These are phyloP conservation scores for Neurospora sp. DNA, from an alignment of 495 filamentous ascomycete genomes.

Conservation along the genomic window DNA sequence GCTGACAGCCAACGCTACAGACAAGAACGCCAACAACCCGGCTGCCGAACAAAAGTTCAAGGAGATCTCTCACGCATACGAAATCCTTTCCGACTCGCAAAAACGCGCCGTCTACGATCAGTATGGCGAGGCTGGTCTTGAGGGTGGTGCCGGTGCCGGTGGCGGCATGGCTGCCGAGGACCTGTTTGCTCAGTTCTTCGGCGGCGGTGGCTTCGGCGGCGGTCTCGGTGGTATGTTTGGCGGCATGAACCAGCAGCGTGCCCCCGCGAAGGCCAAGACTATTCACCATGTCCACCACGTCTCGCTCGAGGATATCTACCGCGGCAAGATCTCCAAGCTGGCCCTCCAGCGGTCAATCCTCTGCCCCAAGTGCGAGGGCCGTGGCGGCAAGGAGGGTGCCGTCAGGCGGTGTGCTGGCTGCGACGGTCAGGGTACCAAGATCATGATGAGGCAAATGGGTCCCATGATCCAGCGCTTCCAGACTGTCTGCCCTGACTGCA, in stretches of 20 bases:
- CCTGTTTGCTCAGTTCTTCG: constrained; percentile 96
- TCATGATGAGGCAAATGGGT: constrained; percentile 99
- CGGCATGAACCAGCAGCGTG: constrained; percentile 60
- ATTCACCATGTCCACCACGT: constrained; percentile 99
- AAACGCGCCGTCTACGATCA: constrained; percentile 91
- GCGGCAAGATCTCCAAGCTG: constrained; percentile 93
- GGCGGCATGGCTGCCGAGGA: constrained; percentile 94
- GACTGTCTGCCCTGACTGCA: constrained; percentile 96
- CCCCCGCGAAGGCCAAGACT: constrained; percentile 86
- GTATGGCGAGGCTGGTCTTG: constrained; percentile 92
- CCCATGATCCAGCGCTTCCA: constrained; percentile 99
- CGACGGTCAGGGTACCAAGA: constrained; percentile 95
- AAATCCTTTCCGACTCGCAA: constrained; percentile 82
- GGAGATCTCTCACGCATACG: constrained; percentile 90
- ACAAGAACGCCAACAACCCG: constrained; percentile 93
- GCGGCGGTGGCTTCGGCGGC: constrained; percentile 66
- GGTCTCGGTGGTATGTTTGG: constrained; percentile 76
- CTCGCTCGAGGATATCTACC: constrained; percentile 94
- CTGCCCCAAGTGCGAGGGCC: constrained; percentile 88
- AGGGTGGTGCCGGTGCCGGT: constrained; percentile 68
- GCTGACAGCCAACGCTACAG: constrained; percentile 34
- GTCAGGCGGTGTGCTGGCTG: constrained; percentile 86
- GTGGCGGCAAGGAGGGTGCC: constrained; percentile 93
- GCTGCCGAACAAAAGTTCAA: constrained; percentile 96
- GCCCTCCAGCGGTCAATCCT: constrained; percentile 96